phyloP scores from a whole-genome alignment of 129 eudicot genomes.

The Dittrichia graveolens region DNA sequence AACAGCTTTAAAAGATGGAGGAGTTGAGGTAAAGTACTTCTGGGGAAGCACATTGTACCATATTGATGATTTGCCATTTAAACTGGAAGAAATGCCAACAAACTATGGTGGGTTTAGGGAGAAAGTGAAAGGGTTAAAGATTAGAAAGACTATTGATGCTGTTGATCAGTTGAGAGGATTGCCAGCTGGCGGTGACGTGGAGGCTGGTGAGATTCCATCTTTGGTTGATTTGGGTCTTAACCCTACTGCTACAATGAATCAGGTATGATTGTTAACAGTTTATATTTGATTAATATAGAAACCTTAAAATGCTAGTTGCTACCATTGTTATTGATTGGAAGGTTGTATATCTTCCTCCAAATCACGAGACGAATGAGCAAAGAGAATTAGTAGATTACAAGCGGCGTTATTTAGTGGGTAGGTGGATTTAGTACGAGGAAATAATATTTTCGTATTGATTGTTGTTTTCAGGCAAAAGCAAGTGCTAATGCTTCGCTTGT shows the following conservation, averaged over 20 bases:
- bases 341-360: too few species aligned
- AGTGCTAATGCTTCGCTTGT: slow-evolving; percentile 73
- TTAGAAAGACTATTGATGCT: slow-evolving; percentile 77
- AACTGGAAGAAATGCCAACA: slow-evolving; percentile 78
- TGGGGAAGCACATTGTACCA: slow-evolving; percentile 99
- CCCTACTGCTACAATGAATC: slow-evolving; percentile 63
- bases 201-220: slow-evolving; percentile 83
- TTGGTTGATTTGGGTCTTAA: slow-evolving; percentile 87
- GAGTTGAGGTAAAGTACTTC: slow-evolving; percentile 84
- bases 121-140: slow-evolving; percentile 74
- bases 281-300: not conserved
- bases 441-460: not conserved
- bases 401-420: too few species aligned
- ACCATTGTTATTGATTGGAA: not conserved
- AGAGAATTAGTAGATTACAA: too few species aligned
- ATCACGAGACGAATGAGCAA: too few species aligned
- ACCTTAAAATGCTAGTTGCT: not conserved
- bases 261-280: slow-evolving; percentile 44
- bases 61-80: slow-evolving; percentile 85
- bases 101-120: slow-evolving; percentile 95
- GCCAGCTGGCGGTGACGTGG: slow-evolving; percentile 75
- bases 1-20: slow-evolving; percentile 68
- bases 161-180: slow-evolving; percentile 81
- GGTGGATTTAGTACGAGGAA: too few species aligned
- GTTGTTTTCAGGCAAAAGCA: slow-evolving; percentile 60